Percentiles rank a stretch among this genome's conserved stretches.
These are phyloP conservation scores for Vitis amurensis DNA, from an alignment of 164 flowering plant genomes.

Conservation along the genomic window DNA sequence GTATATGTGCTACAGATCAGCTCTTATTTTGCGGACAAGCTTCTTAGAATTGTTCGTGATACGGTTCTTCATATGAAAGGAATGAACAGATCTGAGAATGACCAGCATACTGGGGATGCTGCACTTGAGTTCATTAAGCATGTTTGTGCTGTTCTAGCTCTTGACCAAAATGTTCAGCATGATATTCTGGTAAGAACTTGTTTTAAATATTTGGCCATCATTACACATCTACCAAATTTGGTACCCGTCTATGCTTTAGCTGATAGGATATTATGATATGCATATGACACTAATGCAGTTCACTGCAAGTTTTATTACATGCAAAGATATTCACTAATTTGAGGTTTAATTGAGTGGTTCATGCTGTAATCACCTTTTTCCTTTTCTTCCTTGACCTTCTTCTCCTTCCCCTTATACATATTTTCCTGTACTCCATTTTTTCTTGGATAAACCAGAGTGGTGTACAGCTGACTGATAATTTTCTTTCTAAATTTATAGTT, in stretches of 20 bases:
- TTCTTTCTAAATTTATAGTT: no score
- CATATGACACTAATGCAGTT: neutral
- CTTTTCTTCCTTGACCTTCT: neutral
- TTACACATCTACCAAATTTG: neutral
- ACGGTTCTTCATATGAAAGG: constrained; percentile 51
- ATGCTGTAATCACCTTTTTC: neutral
- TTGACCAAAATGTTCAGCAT: constrained; percentile 88
- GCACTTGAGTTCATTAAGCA: constrained; percentile 91
- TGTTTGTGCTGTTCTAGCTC: constrained; percentile 84
- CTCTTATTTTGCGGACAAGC: constrained; percentile 76
- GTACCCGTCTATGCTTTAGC: no score
- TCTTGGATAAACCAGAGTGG: no score
- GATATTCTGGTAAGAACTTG: constrained; percentile 69
- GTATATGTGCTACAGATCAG: constrained; percentile 55
- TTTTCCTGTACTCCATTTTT: no score
- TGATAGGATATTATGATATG: neutral
- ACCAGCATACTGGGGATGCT: constrained; percentile 54
- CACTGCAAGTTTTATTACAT: neutral
- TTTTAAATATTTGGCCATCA: neutral
- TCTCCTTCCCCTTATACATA: no score
- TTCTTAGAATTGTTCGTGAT: constrained; percentile 66
- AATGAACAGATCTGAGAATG: constrained; percentile 31
- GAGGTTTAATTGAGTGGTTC: no score
- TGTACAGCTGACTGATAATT: no score
- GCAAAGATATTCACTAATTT: neutral